phyloP scores from a whole-genome alignment of 371 early-diverging fungal genomes.

The Capillidium rhysosporum region DNA sequence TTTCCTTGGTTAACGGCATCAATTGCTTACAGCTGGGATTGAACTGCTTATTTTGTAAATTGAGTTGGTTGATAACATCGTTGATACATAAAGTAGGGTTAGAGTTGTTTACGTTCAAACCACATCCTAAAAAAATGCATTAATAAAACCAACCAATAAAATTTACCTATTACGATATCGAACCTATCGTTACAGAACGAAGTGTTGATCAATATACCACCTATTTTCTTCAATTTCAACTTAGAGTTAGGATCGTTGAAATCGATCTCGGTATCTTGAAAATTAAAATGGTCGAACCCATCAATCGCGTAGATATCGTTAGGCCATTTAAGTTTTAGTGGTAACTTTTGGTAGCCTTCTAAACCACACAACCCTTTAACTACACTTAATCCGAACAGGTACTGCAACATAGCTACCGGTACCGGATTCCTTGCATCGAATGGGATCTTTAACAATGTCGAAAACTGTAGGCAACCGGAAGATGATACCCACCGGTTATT shows the following conservation, averaged over 20 bases:
- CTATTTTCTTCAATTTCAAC: conserved; percentile 42
- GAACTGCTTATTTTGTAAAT: conserved; percentile 14
- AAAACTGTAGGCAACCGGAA: conserved; percentile 73
- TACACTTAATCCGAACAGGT: conserved; percentile 62
- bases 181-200: conserved; percentile 44
- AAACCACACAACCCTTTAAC: conserved; percentile 48
- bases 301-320: conserved; percentile 70
- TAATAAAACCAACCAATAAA: neutral
- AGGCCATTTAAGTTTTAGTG: conserved; percentile 86
- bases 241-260: neutral
- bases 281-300: neutral
- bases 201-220: conserved; percentile 74
- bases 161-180: conserved; percentile 53
- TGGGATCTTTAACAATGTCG: conserved; percentile 15
- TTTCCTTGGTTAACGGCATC: conserved; percentile 36
- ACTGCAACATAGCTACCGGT: conserved; percentile 73
- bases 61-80: conserved; percentile 36
- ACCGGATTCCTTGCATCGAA: too few species aligned
- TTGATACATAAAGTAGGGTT: conserved; percentile 71
- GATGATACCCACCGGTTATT: conserved; percentile 88
- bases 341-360: conserved; percentile 54
- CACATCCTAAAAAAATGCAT: conserved; percentile 31
- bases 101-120: conserved; percentile 63
- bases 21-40: conserved; percentile 11
- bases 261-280: too few species aligned